Evolutionary conservation across 148 eudicot genomes (phyloP), one percentile per base, ranked within the genome.

Genomic region (Cornus florida): DNA sequence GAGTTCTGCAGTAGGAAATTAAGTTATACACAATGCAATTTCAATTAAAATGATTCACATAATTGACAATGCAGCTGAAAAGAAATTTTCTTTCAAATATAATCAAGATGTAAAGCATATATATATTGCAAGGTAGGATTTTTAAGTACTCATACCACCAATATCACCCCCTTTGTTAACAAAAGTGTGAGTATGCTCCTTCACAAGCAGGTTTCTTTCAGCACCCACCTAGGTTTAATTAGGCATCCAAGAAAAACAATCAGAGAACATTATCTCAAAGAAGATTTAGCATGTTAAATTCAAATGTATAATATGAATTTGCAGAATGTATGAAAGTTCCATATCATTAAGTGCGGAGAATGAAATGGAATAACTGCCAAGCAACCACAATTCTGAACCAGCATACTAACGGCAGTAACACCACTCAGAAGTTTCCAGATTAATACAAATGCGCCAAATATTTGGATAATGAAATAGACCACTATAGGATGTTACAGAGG

Each of bases 131-230:
- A 69, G 31, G 71, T 69, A 84, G 32, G 28, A 60, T 28, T 74
- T 24, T 33, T 24, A 35, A 76, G 39, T 62, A 22, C 46, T 57
- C 90, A 86, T 92, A 96, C 99, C 99, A 10, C 99, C 98, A 81
- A 93, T 88, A 70, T 92, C 90, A 84, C 98, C 99, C 79, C 98
- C 98, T 88, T 82, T 86, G 82, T 96, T 96, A 24, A 96, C 92
- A 75, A 96, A 96, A 77, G 97, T 92, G 85, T 96, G 99, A 77
- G 98, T 93, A 80, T 96, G 99, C 84, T 96, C 98, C 91, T 96
- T 96, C 85, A 92, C 97, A 82, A 96, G 99, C 69, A 96, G 88
- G 90, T 96, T 96, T 78, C 88, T 90, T 5, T 93, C 98, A 35
- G 97, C 98, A 62, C 97, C 99, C 67, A 91, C 99, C 99, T 96